Percentiles rank a stretch among this genome's conserved stretches.
phyloP scores from a whole-genome alignment of 2,329 filamentous ascomycete species.

The Exophiala lecanii-corni region DNA sequence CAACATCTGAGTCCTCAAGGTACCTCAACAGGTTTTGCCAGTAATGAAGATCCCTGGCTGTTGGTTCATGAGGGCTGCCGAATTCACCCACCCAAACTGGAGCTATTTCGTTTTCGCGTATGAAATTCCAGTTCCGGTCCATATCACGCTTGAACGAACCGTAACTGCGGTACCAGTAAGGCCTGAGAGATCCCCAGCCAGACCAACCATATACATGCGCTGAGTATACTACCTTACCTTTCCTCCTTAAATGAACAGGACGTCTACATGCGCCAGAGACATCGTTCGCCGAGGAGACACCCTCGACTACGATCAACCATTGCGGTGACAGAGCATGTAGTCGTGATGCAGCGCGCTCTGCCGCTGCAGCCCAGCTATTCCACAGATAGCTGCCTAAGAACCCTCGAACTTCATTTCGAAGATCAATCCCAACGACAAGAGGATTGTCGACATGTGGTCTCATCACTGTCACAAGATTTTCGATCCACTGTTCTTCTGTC shows the following conservation, averaged over 20 bases:
- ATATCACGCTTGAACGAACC: constrained; percentile 59
- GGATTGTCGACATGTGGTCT: constrained; percentile 53
- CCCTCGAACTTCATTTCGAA: constrained; percentile 65
- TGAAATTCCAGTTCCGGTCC: constrained; percentile 62
- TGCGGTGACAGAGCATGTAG: constrained; percentile 56
- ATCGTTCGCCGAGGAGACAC: constrained; percentile 64
- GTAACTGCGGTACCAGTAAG: constrained; percentile 58
- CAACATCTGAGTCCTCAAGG: constrained; percentile 55
- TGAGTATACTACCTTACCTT: constrained; percentile 59
- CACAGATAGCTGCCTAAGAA: constrained; percentile 67
- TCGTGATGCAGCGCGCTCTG: constrained; percentile 59
- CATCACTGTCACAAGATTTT: constrained; percentile 64
- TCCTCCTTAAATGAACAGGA: constrained; percentile 54
- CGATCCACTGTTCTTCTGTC: constrained; percentile 61
- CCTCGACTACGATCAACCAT: constrained; percentile 66
- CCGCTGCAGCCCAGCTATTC: constrained; percentile 59
- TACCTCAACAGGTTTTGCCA: constrained; percentile 61
- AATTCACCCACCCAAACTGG: constrained; percentile 69
- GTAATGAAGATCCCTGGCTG: constrained; percentile 58
- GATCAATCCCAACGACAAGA: constrained; percentile 61
- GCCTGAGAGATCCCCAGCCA: constrained; percentile 60
- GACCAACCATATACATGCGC: constrained; percentile 67
- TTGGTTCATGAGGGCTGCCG: constrained; percentile 53
- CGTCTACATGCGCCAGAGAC: constrained; percentile 52
- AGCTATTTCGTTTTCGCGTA: constrained; percentile 52